Percentiles rank a stretch among this genome's conserved stretches.
phyloP scores from a whole-genome alignment of 2,329 filamentous ascomycete genomes.

The Emergomyces orientalis region DNA sequence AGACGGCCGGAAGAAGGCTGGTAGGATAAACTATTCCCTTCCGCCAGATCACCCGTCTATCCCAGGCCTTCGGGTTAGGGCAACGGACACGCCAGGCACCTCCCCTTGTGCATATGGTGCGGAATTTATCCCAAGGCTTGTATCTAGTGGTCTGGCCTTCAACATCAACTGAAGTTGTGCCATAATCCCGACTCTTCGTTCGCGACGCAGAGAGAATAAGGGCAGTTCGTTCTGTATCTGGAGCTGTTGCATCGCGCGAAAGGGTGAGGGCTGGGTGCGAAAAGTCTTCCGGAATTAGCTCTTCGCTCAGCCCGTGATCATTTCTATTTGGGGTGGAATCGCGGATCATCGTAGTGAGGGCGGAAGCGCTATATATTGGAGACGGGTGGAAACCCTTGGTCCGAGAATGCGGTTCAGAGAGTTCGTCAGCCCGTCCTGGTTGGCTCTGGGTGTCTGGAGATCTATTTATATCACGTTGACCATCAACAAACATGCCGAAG shows the following conservation, averaged over 20 bases:
- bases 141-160: neutral
- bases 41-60: slow-evolving; percentile 55
- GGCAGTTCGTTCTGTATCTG: slow-evolving; percentile 30
- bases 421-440: slow-evolving; percentile 51
- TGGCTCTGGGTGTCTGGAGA: neutral
- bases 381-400: slow-evolving; percentile 30
- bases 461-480: slow-evolving; percentile 11
- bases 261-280: slow-evolving; percentile 13
- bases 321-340: slow-evolving; percentile 27
- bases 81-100: slow-evolving; percentile 27
- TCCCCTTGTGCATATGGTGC: neutral
- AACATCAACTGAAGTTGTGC: slow-evolving; percentile 13
- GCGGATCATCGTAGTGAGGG: slow-evolving; percentile 44
- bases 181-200: slow-evolving; percentile 26
- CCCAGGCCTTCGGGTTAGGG: slow-evolving; percentile 61
- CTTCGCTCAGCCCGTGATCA: slow-evolving; percentile 16
- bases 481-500: slow-evolving; percentile 24
- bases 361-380: slow-evolving; percentile 35
- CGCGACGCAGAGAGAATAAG: slow-evolving; percentile 25
- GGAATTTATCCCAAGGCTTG: neutral
- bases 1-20: slow-evolving; percentile 70
- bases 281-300: slow-evolving; percentile 12
- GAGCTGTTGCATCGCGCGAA: slow-evolving; percentile 20
- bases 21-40: slow-evolving; percentile 57
- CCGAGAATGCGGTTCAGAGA: slow-evolving; percentile 49